These are phyloP conservation scores for Salvia rosmarinus DNA, from an alignment of 257 asterid genomes.

Conservation along the genomic window DNA sequence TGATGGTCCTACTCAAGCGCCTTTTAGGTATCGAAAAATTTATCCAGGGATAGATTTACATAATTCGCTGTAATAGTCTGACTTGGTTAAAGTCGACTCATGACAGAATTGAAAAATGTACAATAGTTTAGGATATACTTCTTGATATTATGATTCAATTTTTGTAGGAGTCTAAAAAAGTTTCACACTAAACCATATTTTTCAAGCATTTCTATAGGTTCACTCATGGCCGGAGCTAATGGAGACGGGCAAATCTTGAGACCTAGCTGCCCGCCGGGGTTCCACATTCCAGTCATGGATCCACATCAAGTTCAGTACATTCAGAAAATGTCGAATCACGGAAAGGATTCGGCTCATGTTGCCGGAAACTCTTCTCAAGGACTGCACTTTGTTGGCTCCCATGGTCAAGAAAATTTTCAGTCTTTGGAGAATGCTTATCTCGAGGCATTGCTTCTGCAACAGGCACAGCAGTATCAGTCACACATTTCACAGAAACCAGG, in stretches of 20 bases:
- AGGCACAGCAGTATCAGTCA: constrained; percentile 55
- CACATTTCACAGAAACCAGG: constrained; percentile 43
- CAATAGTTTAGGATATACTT: not conserved
- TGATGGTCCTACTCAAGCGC: too few species aligned
- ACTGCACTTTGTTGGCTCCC: constrained; percentile 43
- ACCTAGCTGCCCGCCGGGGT: constrained; percentile 49
- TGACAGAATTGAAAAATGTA: too few species aligned
- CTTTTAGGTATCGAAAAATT: too few species aligned
- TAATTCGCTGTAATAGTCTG: too few species aligned
- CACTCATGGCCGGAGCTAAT: constrained; percentile 43
- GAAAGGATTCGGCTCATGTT: constrained; percentile 36
- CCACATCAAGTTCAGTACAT: constrained; percentile 48
- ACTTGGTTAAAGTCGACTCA: too few species aligned
- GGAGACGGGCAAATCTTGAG: constrained; percentile 49
- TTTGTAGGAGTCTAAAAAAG: not conserved
- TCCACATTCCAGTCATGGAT: constrained; percentile 49
- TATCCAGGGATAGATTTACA: too few species aligned
- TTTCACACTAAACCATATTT: not conserved
- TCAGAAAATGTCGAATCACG: constrained; percentile 45
- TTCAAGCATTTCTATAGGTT: constrained; percentile 43
- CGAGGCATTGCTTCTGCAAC: constrained; percentile 67
- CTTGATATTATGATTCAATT: not conserved
- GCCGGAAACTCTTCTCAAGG: constrained; percentile 49
- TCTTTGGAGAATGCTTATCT: constrained; percentile 69
- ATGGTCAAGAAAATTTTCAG: constrained; percentile 51